Evolutionary conservation across 495 filamentous ascomycete species (phyloP).

Genomic region (Parachaetomium inaequale): DNA sequence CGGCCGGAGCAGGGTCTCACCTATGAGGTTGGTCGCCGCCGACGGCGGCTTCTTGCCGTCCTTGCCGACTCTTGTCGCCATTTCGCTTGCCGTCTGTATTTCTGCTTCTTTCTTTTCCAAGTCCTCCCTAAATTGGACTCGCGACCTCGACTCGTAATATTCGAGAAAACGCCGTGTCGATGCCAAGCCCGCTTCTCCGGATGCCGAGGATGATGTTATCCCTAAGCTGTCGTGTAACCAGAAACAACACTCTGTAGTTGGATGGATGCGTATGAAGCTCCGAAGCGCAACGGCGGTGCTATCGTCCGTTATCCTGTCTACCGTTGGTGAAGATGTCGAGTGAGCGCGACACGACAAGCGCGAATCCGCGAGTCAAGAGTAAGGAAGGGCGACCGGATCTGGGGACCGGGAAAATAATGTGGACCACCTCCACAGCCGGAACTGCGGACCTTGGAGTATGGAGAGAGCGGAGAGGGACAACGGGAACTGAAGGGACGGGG

Average conservation of each 20-base stretch:
- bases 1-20: conserved; percentile 46
- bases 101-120: background rate
- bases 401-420: conserved; percentile 1
- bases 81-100: conserved; percentile 21
- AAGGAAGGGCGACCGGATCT: conserved; percentile 11
- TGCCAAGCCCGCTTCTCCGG: conserved; percentile 14
- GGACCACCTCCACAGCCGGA: conserved; percentile 10
- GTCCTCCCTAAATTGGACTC: background rate
- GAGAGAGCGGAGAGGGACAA: background rate
- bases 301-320: background rate
- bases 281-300: background rate
- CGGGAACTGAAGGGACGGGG: background rate
- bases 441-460: background rate
- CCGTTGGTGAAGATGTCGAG: background rate
- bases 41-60: conserved; percentile 77
- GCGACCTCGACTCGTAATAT: background rate
- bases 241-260: background rate
- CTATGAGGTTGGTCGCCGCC: conserved; percentile 89
- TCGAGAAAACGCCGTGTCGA: background rate
- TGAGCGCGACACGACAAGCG: background rate
- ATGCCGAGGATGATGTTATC: conserved; percentile 14
- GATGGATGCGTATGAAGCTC: background rate
- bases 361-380: conserved; percentile 5
- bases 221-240: background rate
- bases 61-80: conserved; percentile 47